Evolutionary conservation across 768 basidiomycete genomes (phyloP).

Genomic region (Tylopilus sp.): DNA sequence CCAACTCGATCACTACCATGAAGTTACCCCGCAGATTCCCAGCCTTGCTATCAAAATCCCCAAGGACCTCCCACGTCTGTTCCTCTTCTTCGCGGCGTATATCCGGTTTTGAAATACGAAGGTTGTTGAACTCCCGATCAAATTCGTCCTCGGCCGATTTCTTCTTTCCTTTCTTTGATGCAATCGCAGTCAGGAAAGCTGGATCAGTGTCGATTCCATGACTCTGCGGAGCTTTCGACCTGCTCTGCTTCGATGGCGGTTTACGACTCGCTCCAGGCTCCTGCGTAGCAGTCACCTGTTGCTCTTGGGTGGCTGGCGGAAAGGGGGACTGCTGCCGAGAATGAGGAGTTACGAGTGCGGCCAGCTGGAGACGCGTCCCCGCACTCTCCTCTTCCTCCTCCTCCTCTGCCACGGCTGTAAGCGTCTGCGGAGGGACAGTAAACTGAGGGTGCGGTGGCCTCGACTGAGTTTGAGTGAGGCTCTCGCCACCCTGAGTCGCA

Average conservation of each 20-base stretch:
- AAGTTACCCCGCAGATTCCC: constrained; percentile 67
- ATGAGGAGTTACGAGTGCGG: neutral
- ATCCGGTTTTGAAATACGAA: constrained; percentile 67
- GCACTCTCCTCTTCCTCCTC: constrained; percentile 44
- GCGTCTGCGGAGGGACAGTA: constrained; percentile 8
- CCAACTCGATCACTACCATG: constrained; percentile 72
- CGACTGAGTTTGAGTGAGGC: constrained; percentile 27
- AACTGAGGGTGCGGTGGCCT: constrained; percentile 8
- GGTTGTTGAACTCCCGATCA: constrained; percentile 76
- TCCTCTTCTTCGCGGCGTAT: constrained; percentile 45
- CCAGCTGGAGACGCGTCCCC: neutral
- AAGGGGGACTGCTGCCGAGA: constrained; percentile 1
- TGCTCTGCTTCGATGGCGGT: constrained; percentile 7
- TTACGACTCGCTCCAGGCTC: constrained; percentile 22
- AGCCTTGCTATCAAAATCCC: constrained; percentile 60
- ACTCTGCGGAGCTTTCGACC: constrained; percentile 1
- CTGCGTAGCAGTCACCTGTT: constrained; percentile 10
- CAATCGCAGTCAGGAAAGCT: constrained; percentile 68
- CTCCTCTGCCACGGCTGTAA: constrained; percentile 49
- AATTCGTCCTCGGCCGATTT: constrained; percentile 60
- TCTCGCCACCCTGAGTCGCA: constrained; percentile 15
- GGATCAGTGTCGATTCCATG: constrained; percentile 52
- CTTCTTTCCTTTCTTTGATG: constrained; percentile 68
- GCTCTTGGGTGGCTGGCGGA: neutral
- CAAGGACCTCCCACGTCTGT: constrained; percentile 56